Conservation (phyloP, 768 basidiomycete genomes). For the Russula olivacea region DNA sequence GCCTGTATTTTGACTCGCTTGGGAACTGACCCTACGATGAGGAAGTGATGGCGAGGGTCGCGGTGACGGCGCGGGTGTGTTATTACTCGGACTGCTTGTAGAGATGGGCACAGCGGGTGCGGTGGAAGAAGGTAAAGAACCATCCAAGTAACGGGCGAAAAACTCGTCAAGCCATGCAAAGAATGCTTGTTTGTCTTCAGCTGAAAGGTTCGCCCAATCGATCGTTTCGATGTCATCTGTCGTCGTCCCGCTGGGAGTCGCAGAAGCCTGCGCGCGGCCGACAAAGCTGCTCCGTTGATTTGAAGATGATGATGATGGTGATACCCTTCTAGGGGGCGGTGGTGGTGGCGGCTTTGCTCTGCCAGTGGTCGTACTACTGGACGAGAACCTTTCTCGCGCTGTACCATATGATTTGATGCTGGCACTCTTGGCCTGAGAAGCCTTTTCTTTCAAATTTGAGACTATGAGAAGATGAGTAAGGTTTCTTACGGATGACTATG, state of each 20-base stretch:
- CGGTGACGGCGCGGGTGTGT: not conserved
- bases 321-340: not conserved
- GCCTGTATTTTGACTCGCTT: not conserved
- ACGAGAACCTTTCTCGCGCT: constrained; percentile 2
- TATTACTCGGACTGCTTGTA: not conserved
- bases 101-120: not conserved
- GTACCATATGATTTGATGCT: constrained; percentile 11
- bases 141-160: constrained; percentile 46
- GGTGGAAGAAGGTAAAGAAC: constrained; percentile 16
- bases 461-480: not conserved
- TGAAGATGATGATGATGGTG: not conserved
- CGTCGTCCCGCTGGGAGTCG: not conserved
- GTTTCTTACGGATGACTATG: too few species aligned
- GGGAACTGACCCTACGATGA: not conserved
- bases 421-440: constrained; percentile 9
- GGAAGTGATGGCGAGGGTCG: not conserved
- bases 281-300: not conserved
- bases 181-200: constrained; percentile 63
- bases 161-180: constrained; percentile 81
- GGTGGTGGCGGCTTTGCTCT: constrained; percentile 10
- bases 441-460: constrained; percentile 15
- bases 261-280: not conserved
- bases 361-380: not conserved
- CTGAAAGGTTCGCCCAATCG: constrained; percentile 64
- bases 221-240: constrained; percentile 33